Evolutionary conservation across 2,329 filamentous ascomycete genomes (phyloP), one percentile per base, ranked within the genome.

Genomic region (Pseudocercospora musae): DNA sequence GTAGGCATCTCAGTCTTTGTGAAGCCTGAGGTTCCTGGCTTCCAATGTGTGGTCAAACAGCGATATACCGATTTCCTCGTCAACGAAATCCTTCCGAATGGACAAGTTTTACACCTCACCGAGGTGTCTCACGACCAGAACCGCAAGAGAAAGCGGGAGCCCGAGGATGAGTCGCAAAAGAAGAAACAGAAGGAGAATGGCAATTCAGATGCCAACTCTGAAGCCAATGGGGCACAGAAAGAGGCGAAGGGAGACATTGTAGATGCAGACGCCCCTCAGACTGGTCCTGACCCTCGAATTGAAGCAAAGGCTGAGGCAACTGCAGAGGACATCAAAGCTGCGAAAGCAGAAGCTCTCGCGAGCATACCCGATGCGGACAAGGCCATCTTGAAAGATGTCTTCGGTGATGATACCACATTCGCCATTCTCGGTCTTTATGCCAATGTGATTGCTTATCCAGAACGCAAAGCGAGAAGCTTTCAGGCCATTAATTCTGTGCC

Each of bases 21-120:
- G 15, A 85, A 81, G 50, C 76, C 80, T 1, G 75, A 82, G n/a
- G 80, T 82, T 31, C 76, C 80, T 59, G 85, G 86, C 0, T 90
- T 90, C 67, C 75, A 78, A 13, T 89, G 87, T 18, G 79, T 87
- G 13, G 71, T 91, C 71, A 91, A 91, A 80, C 87, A 89, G 72
- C 83, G 91, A 68, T 97, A 93, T 76, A 94, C 92, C 3, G 93
- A 97, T 75, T 97, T 97, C 71, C 81, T 95, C 69, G 93, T 97
- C 70, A 93, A 96, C 72, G 93, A 97, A 76, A 94, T 97, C 65
- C 80, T 85, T 20, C 87, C 88, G 29, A 85, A 89, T 71, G 92
- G 92, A 15, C 78, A 87, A 58, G 90, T 96, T 13, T 76, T 95
- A 57, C 91, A 94, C 75, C 80, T 97, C 54, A 81, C 77, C 61